A percentile compares a stretch with the other conserved stretches of the same genome.
phyloP scores from a whole-genome alignment of 2,329 filamentous ascomycete genomes.

The Mariannaea sp. region DNA sequence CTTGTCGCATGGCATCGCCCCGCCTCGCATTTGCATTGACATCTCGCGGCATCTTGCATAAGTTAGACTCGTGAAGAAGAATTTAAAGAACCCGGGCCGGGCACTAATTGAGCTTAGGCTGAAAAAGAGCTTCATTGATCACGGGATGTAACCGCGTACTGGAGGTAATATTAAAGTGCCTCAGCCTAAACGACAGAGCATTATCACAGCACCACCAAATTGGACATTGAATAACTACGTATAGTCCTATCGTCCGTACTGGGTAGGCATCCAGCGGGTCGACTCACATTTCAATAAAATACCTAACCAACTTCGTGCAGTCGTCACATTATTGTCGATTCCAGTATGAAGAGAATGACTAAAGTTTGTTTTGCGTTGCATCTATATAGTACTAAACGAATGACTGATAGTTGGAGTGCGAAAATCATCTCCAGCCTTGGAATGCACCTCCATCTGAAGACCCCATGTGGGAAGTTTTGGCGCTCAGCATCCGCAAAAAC shows the following conservation, averaged over 20 bases:
- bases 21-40: no score
- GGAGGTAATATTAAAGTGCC: no score
- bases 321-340: not conserved
- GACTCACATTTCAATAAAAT: not conserved
- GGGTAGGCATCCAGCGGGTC: not conserved
- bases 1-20: no score
- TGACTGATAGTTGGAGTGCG: slow-evolving; percentile 32
- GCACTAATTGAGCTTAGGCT: no score
- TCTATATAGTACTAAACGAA: slow-evolving; percentile 27
- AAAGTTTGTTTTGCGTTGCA: slow-evolving; percentile 25
- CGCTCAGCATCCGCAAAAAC: slow-evolving; percentile 16
- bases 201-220: no score
- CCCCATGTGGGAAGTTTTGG: slow-evolving; percentile 14
- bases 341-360: slow-evolving; percentile 32
- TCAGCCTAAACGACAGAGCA: no score
- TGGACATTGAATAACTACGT: no score
- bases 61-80: no score
- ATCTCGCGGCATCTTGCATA: not conserved
- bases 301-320: not conserved
- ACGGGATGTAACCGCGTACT: no score
- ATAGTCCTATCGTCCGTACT: no score
- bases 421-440: slow-evolving; percentile 21
- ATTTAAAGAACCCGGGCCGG: no score
- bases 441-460: slow-evolving; percentile 26
- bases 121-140: no score